These are phyloP conservation scores for Stenocarpella maydis DNA, from an alignment of 2,329 filamentous ascomycete species.

Conservation along the genomic window DNA sequence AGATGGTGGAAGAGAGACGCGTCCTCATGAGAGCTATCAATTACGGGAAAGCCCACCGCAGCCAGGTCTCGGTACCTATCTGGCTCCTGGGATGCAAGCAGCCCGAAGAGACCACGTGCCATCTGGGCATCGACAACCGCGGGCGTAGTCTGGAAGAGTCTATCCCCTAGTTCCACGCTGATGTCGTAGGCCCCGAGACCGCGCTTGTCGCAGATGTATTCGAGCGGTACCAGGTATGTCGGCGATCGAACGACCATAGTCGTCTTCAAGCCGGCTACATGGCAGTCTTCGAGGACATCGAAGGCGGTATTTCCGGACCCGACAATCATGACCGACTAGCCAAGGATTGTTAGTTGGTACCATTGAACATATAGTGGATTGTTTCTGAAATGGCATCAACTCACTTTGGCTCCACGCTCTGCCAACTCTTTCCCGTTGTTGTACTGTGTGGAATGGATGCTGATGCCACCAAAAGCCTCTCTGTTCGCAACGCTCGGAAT, in stretches of 20 bases:
- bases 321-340: conserved; percentile 43
- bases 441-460: conserved; percentile 55
- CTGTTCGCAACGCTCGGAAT: conserved; percentile 50
- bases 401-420: conserved; percentile 33
- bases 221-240: conserved; percentile 46
- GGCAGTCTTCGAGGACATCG: conserved; percentile 48
- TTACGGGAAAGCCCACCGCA: conserved; percentile 47
- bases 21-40: conserved; percentile 42
- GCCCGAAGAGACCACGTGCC: conserved; percentile 36
- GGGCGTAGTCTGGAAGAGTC: conserved; percentile 36
- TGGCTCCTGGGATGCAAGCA: conserved; percentile 43
- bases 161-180: conserved; percentile 39
- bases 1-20: conserved; percentile 42
- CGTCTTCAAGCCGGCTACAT: conserved; percentile 42
- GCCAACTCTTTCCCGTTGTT: conserved; percentile 47
- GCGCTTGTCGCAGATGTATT: conserved; percentile 40
- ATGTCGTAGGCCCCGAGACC: conserved; percentile 44
- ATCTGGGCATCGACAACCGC: conserved; percentile 38
- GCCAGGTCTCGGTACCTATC: conserved; percentile 46
- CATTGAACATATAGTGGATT: neutral
- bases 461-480: conserved; percentile 50
- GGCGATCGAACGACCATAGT: conserved; percentile 48
- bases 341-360: neutral
- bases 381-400: neutral
- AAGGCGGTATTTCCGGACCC: conserved; percentile 53